These are phyloP conservation scores for Prunus mongolica DNA, from an alignment of 306 rosid species.

Conservation along the genomic window DNA sequence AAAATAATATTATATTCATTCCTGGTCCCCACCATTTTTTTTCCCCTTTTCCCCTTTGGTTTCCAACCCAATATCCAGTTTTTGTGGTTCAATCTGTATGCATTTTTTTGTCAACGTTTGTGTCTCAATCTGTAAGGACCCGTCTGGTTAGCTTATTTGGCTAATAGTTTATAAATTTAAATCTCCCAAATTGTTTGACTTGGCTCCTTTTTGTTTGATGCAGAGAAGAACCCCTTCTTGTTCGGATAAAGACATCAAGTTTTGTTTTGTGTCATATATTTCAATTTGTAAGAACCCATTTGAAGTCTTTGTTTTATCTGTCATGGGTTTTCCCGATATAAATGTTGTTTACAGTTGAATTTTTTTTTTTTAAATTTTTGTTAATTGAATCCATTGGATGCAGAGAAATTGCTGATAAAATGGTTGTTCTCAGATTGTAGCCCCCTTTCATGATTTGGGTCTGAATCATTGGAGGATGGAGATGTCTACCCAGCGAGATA, in stretches of 20 bases:
- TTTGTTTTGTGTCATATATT: neutral
- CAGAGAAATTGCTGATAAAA: constrained; percentile 29
- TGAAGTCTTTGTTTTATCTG: neutral
- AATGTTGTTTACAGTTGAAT: neutral
- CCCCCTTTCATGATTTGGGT: constrained; percentile 27
- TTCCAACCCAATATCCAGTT: neutral
- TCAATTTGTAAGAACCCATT: constrained; percentile 26
- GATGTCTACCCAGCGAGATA: constrained; percentile 43
- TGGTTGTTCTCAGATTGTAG: constrained; percentile 42
- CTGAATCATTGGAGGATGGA: constrained; percentile 40
- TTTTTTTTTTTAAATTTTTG: neutral
- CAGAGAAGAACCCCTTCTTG: constrained; percentile 2
- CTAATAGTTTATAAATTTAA: neutral
- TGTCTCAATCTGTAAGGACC: neutral
- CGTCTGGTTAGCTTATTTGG: neutral
- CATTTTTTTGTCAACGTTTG: neutral
- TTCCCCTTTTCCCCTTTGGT: neutral
- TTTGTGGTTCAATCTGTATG: neutral
- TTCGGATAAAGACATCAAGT: neutral
- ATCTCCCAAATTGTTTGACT: neutral
- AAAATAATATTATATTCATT: neutral
- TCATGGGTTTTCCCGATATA: neutral
- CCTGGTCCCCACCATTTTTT: neutral
- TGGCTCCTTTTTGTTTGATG: neutral
- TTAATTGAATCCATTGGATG: constrained; percentile 6